These are phyloP conservation scores for Tetracentron sinense DNA, from an alignment of 164 flowering plant genomes.

Conservation along the genomic window DNA sequence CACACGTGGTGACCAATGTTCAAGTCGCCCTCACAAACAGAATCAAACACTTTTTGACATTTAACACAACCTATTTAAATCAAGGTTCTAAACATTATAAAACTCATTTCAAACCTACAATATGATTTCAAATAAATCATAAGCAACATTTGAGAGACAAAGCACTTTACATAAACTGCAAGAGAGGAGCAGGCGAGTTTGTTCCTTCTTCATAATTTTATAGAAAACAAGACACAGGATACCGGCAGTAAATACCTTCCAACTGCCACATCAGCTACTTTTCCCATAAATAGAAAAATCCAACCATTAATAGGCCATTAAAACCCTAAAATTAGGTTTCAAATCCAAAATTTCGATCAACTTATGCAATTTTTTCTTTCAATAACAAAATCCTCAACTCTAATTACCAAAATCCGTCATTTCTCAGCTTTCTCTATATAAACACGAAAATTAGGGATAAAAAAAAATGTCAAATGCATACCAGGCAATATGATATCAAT, in stretches of 20 bases:
- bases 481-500: conserved; percentile 86
- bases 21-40: no score
- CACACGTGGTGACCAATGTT: no score
- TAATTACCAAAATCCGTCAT: neutral
- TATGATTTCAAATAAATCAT: no score
- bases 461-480: conserved; percentile 8
- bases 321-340: neutral
- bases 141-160: no score
- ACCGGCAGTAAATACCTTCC: neutral
- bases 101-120: no score
- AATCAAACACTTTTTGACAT: no score
- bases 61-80: no score
- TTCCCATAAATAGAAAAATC: no score
- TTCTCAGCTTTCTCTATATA: neutral
- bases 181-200: neutral
- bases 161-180: neutral
- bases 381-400: neutral
- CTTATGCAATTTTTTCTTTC: neutral
- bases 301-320: neutral
- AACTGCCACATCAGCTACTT: neutral
- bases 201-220: neutral
- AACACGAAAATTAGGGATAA: neutral
- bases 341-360: neutral
- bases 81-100: no score
- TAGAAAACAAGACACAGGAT: no score